Base-by-base conservation (phyloP, 2,329 filamentous ascomycete species). In the Amylocarpus encephaloides region DNA sequence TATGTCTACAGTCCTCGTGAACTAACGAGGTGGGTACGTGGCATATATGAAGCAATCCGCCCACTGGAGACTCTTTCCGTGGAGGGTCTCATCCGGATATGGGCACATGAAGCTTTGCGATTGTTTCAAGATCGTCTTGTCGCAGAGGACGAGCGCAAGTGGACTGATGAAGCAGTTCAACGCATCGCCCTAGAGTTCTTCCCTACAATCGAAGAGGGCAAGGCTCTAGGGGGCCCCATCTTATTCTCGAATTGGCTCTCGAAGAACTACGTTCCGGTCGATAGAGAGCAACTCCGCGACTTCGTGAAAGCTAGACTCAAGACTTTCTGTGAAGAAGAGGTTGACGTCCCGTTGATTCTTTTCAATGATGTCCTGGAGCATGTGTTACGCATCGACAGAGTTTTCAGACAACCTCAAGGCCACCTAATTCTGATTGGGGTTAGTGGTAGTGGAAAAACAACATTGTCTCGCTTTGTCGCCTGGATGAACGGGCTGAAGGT, bases 401-500 rank as follows among this genome's bases (percentile, higher is more conserved):
- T 99, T 41, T 98, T 99, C 78, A 82, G 94, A 63, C 93, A 99
- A 66, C 93, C 94, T 1, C 93, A 99, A 67, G 93, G 93, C 49
- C 93, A 99, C 77, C 77, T 99, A 55, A 98, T 99, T 59, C 78
- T 99, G 50, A 98, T 99, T 62, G 93, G 93, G 73, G 93, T 98
- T 48, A 98, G 93, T 67, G 94, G 93, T 59, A 95, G 89, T 74
- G 93, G 93, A 70, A 99, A 99, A 75, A 99, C 93, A 3, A 99
- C 93, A 0, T 73, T 99, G 11, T 97, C 94, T 30, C 86, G 94
- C 50, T 99, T 99, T 58, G 93, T 98, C 53, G 93, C 93, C 42
- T 99, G 93, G 93, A 98, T 98, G 93, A 99, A 98, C 64, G 94
- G 94, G 52, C 77, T 99, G 53, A 95, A 92, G 67, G 91, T 98